These are phyloP conservation scores for Wickerhamomyces pijperi DNA, from an alignment of 805 yeast genomes.

Conservation along the genomic window DNA sequence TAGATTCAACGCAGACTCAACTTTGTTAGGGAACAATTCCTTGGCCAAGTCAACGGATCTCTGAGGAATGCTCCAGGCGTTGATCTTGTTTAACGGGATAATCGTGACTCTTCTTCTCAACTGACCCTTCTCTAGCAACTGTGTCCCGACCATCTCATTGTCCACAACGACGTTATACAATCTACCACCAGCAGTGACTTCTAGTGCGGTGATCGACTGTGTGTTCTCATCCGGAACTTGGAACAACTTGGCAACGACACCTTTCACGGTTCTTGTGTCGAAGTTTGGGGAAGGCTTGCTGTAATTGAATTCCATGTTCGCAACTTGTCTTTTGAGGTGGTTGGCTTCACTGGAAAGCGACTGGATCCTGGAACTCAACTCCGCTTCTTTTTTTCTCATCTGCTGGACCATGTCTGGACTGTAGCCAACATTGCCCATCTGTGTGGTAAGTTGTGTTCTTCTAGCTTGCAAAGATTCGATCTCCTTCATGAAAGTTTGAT, in stretches of 20 bases:
- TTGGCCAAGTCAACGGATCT: slow-evolving; percentile 56
- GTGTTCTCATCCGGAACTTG: slow-evolving; percentile 41
- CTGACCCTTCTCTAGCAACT: slow-evolving; percentile 66
- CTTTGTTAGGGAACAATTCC: slow-evolving; percentile 68
- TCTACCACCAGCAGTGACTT: slow-evolving; percentile 89
- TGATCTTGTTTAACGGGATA: slow-evolving; percentile 82
- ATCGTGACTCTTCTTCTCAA: slow-evolving; percentile 78
- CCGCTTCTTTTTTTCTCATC: slow-evolving; percentile 34
- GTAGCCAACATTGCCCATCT: slow-evolving; percentile 45
- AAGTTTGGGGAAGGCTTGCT: slow-evolving; percentile 53
- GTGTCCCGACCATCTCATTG: slow-evolving; percentile 74
- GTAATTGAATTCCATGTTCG: slow-evolving; percentile 70
- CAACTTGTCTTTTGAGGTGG: slow-evolving; percentile 46
- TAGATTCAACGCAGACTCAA: slow-evolving; percentile 79
- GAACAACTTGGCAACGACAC: slow-evolving; percentile 84
- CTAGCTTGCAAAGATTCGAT: slow-evolving; percentile 31
- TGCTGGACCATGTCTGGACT: slow-evolving; percentile 33
- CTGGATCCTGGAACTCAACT: slow-evolving; percentile 32
- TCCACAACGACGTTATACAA: slow-evolving; percentile 88
- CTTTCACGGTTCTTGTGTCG: slow-evolving; percentile 56
- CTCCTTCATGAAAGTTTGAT: slow-evolving; percentile 27
- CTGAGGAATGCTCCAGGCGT: slow-evolving; percentile 43
- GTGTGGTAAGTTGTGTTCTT: slow-evolving; percentile 25
- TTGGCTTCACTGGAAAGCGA: slow-evolving; percentile 37
- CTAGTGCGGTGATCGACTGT: slow-evolving; percentile 71